A percentile compares a stretch with the other conserved stretches of the same genome.
phyloP scores from a whole-genome alignment of 2,329 filamentous ascomycete species.

The Clathrospora elynae region DNA sequence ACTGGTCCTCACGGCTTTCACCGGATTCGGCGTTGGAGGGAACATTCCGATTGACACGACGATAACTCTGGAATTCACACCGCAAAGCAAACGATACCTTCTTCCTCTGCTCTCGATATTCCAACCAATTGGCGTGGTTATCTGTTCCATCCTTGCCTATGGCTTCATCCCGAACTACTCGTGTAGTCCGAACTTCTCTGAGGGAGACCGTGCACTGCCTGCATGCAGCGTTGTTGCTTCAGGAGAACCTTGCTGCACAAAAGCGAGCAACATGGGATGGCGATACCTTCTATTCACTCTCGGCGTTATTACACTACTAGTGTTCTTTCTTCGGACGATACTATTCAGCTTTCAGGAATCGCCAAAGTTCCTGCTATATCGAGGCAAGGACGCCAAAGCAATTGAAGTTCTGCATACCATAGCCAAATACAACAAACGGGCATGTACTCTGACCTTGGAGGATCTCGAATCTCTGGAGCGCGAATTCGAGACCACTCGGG shows the following conservation, averaged over 20 bases:
- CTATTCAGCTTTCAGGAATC: slow-evolving; percentile 63
- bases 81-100: slow-evolving; percentile 58
- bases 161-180: slow-evolving; percentile 59
- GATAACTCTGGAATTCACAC: slow-evolving; percentile 62
- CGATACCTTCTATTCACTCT: slow-evolving; percentile 52
- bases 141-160: slow-evolving; percentile 59
- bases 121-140: slow-evolving; percentile 61
- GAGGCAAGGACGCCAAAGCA: slow-evolving; percentile 59
- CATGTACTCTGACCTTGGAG: slow-evolving; percentile 43
- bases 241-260: slow-evolving; percentile 46
- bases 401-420: slow-evolving; percentile 54
- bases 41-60: slow-evolving; percentile 63
- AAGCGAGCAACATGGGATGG: slow-evolving; percentile 53
- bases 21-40: slow-evolving; percentile 59
- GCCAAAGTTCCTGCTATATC: slow-evolving; percentile 63
- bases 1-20: slow-evolving; percentile 59
- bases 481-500: slow-evolving; percentile 34
- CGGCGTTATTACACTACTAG: slow-evolving; percentile 47
- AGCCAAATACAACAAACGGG: slow-evolving; percentile 50
- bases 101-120: slow-evolving; percentile 61
- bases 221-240: slow-evolving; percentile 50
- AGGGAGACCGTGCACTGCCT: slow-evolving; percentile 47
- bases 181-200: slow-evolving; percentile 59
- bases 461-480: slow-evolving; percentile 45
- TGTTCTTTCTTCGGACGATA: slow-evolving; percentile 60